Evolutionary conservation across 192 early-diverging fungal species (phyloP), one percentile per base, ranked within the genome.

Genomic region (Coemansia brasiliensis): DNA sequence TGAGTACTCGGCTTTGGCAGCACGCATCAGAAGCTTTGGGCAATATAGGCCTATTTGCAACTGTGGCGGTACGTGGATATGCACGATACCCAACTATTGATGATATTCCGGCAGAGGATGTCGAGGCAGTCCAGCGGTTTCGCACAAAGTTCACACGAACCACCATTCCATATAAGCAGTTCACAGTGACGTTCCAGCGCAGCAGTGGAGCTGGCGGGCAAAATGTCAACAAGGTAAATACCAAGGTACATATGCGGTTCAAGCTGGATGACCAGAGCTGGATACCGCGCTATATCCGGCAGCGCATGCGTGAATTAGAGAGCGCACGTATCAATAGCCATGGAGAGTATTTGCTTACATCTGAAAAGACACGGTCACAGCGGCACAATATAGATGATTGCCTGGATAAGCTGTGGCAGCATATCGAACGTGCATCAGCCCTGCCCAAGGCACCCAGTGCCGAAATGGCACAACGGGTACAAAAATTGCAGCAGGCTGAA

Each of bases 171-270:
- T 78, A 81, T 64, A 85, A 79, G 26, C 57, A 74, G 1, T 83
- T 90, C 39, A 67, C 69, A 10, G 52, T 84, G 13, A 72, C 78
- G 11, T 90, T 88, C 68, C 77, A 83, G 32, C 82, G 91, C 55
- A 86, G 87, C 64, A 84, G 91, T 64, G 93, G 92, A 4, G 90
- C 93, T 10, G 93, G 93, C 21, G 93, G 93, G 17, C 92, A 95
- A 62, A 93, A 95, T 64, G 93, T 95, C 26, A 95, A 95, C 82
- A 95, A 95, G 84, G 88, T 93, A 17, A 92, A 87, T 60, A 90
- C 90, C 39, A 94, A 96, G 72, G 91, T 90, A 11, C 86, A 87
- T 56, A 82, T 95, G 83, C 82, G 89, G 39, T 85, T 95, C 54
- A 26, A 72, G 7, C 64, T 93, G 24, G 78, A 80, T 29, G 64